These are phyloP conservation scores for Macadamia integrifolia DNA, from an alignment of 164 flowering plant genomes.

Conservation along the genomic window DNA sequence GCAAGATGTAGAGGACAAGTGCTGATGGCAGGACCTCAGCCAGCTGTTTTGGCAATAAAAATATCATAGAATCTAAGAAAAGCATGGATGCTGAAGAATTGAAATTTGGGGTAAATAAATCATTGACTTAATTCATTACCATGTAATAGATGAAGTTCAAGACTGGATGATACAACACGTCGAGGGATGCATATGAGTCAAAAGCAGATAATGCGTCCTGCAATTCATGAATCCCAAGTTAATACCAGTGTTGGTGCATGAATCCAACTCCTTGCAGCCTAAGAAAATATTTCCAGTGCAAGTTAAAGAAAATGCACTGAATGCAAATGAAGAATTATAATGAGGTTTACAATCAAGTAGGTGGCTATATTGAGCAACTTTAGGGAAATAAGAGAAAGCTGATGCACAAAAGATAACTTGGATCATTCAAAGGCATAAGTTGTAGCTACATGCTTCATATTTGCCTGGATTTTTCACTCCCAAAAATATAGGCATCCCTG, in stretches of 20 bases:
- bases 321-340: too few relatives aligned
- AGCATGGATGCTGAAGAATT: not conserved
- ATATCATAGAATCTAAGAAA: not conserved
- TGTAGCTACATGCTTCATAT: too few relatives aligned
- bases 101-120: not conserved
- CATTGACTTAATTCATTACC: slow-evolving; percentile 36
- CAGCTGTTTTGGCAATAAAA: slow-evolving; percentile 36
- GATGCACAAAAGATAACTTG: too few relatives aligned
- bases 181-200: slow-evolving; percentile 71
- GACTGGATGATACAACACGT: slow-evolving; percentile 83
- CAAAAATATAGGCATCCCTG: too few relatives aligned
- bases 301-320: not conserved
- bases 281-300: not conserved
- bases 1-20: slow-evolving; percentile 81
- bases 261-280: not conserved
- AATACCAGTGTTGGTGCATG: not conserved
- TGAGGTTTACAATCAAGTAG: not conserved
- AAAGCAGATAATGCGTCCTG: slow-evolving; percentile 84
- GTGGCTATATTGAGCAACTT: not conserved
- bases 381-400: too few relatives aligned
- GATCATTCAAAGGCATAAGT: too few relatives aligned
- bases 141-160: slow-evolving; percentile 70
- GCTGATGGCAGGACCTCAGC: slow-evolving; percentile 91
- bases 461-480: too few relatives aligned
- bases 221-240: slow-evolving; percentile 8